Base-by-base conservation (phyloP, 805 yeast genomes). In the Myxozyma kluyveri region DNA sequence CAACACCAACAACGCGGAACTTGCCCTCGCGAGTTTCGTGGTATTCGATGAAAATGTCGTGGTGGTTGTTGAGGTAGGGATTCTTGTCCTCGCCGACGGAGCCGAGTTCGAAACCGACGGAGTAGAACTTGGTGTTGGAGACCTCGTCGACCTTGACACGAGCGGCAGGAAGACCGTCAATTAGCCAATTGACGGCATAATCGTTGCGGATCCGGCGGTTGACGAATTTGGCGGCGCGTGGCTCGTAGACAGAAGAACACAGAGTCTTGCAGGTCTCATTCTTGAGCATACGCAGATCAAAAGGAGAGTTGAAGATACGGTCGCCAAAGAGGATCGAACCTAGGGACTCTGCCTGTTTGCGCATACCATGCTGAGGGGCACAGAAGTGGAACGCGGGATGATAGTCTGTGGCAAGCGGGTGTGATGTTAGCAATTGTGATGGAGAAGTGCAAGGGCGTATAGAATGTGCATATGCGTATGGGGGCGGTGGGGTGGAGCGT, bases 301-400 rank as follows among this genome's bases (percentile, higher is more conserved):
- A 88, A 4, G 98, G 97, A 7, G 98, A 89, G 64, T 87, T 83
- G 75, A 86, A 89, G 58, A 93, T 89, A 67, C 99, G 78, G 70
- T 93, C 99, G 59, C 99, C 99, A 67, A 93, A 89, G 52, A 93
- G 78, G 60, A 93, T 84, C 1, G 97, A 84, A 6, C 99, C 99
- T 47, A 93, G 75, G 9, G 95, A 84, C 70, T 89, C 98, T 58
- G 87, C 81, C 67, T 88, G 96, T 62, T 84, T 84, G 50, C 63
- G 45, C 27, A 67, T 54, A 7, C 87, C 88, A 24, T 72, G 81
- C 50, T 71, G 68, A 0, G 98, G 98, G 52, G 69, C 67, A 70
- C 99, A 93, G 69, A 90, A 88, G 64, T 85, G 88, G 65, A 93
- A 84, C 59, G 82, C 81, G 31, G 83, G 82, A 70, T 83, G 84